Percentiles rank a stretch among this genome's conserved stretches.
Evolutionary conservation across 805 yeast genomes (phyloP).

Genomic region (Cyberlindnera xylosilytica): DNA sequence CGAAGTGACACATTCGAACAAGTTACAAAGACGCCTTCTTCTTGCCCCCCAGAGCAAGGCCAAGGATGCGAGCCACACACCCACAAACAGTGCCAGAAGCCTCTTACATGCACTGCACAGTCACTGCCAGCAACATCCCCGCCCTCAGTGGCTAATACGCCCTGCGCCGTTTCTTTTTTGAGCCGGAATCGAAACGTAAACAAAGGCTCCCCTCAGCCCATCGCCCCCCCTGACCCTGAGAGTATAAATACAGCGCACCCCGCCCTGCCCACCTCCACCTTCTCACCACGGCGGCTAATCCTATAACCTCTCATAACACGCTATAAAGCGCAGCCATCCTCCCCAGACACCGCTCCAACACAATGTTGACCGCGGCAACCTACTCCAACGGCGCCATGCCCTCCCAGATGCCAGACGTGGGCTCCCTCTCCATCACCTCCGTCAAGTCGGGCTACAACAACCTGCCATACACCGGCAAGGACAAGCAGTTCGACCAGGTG

Average conservation of each 20-base stretch:
- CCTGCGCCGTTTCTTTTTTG: neutral
- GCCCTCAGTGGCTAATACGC: no score
- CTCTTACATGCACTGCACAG: no score
- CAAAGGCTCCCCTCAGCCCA: neutral
- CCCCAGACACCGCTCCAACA: no score
- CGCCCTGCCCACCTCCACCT: no score
- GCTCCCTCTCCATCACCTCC: slow-evolving; percentile 40
- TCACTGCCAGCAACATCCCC: no score
- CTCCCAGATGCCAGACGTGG: slow-evolving; percentile 33
- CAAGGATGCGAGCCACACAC: no score
- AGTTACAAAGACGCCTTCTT: neutral
- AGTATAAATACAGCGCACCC: neutral
- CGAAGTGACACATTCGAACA: neutral
- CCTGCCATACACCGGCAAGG: slow-evolving; percentile 75
- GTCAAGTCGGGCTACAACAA: slow-evolving; percentile 63
- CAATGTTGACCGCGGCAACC: slow-evolving; percentile 5
- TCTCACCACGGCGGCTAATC: neutral
- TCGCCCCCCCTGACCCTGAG: no score
- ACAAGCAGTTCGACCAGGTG: slow-evolving; percentile 75
- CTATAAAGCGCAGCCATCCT: no score
- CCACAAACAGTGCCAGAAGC: no score
- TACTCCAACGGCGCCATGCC: slow-evolving; percentile 1
- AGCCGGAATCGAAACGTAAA: neutral
- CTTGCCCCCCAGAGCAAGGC: no score
- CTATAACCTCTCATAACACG: neutral